A percentile compares a stretch with the other conserved stretches of the same genome.
Evolutionary conservation across 495 filamentous ascomycete species (phyloP).

Genomic region (Neurospora sp.): DNA sequence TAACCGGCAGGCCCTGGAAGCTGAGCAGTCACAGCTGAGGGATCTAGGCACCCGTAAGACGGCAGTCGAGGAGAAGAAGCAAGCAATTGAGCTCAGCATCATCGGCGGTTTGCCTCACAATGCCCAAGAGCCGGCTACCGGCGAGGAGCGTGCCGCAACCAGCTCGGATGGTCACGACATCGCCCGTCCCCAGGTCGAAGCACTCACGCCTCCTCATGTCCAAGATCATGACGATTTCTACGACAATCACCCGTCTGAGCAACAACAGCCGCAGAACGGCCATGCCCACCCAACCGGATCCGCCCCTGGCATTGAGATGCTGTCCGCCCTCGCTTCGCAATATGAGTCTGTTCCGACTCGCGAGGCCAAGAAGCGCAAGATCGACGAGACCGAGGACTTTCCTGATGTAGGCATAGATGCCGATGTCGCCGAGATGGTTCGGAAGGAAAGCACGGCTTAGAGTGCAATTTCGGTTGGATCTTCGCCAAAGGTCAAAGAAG

Average conservation of each 20-base stretch:
- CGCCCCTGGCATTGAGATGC: conserved; percentile 37
- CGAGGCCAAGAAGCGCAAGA: conserved; percentile 65
- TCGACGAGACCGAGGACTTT: conserved; percentile 54
- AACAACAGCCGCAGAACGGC: conserved; percentile 18
- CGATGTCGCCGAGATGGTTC: conserved; percentile 72
- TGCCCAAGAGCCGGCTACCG: conserved; percentile 30
- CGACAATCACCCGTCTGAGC: conserved; percentile 5
- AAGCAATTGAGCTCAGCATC: conserved; percentile 80
- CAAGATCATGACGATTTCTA: conserved; percentile 22
- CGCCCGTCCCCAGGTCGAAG: conserved; percentile 69
- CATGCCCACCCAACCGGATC: conserved; percentile 12
- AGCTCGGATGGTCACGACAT: conserved; percentile 36
- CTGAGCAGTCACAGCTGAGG: conserved; percentile 53
- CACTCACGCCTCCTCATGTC: conserved; percentile 59
- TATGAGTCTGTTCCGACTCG: conserved; percentile 36
- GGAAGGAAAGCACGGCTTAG: conserved; percentile 31
- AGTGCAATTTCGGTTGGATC: background rate
- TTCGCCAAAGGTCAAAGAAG: background rate
- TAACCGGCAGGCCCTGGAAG: conserved; percentile 56
- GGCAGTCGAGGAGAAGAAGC: conserved; percentile 65
- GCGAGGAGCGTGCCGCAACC: conserved; percentile 23
- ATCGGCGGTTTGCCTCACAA: conserved; percentile 61
- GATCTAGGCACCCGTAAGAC: conserved; percentile 50
- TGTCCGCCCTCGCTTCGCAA: conserved; percentile 40
- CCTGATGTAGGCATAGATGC: conserved; percentile 67